Conservation (phyloP, 345 rosid genomes). For the Syzygium grande region DNA sequence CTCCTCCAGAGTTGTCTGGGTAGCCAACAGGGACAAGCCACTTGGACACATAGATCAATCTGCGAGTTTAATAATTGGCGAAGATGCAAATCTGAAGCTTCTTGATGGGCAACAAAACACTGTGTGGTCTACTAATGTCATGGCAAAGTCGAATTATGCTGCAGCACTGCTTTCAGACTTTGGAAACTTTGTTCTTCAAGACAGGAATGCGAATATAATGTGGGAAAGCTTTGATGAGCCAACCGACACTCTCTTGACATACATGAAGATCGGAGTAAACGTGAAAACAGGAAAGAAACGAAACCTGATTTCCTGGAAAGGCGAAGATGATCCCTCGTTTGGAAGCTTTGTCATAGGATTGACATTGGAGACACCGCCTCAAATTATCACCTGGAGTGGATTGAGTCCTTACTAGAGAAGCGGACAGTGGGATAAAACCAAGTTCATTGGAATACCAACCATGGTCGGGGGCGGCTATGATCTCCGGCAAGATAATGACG, state of each 20-base stretch:
- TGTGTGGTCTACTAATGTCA: conserved; percentile 18
- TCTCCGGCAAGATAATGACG: not conserved
- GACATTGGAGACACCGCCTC: conserved; percentile 15
- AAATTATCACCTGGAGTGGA: conserved; percentile 8
- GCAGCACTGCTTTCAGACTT: conserved; percentile 15
- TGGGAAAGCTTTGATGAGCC: conserved; percentile 42
- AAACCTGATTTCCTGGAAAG: conserved; percentile 23
- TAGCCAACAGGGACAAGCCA: conserved; percentile 32
- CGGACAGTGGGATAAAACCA: conserved; percentile 5
- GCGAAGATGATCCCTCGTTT: conserved; percentile 14
- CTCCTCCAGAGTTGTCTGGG: conserved; percentile 20
- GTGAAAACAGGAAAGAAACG: not conserved
- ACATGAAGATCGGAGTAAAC: conserved; percentile 27
- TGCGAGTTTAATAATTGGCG: conserved; percentile 7
- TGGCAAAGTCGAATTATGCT: not conserved
- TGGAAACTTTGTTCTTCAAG: conserved; percentile 27
- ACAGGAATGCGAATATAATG: not conserved
- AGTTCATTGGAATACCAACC: not conserved
- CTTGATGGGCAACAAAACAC: not conserved
- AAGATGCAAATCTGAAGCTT: conserved; percentile 13
- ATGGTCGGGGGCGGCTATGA: too few species aligned
- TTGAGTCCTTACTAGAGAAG: not conserved
- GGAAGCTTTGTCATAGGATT: conserved; percentile 17
- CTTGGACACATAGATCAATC: conserved; percentile 9
- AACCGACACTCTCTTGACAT: conserved; percentile 27